These are phyloP conservation scores for Miscanthus sacchariflorus DNA, from an alignment of 202 grass and related monocot species.

Conservation along the genomic window DNA sequence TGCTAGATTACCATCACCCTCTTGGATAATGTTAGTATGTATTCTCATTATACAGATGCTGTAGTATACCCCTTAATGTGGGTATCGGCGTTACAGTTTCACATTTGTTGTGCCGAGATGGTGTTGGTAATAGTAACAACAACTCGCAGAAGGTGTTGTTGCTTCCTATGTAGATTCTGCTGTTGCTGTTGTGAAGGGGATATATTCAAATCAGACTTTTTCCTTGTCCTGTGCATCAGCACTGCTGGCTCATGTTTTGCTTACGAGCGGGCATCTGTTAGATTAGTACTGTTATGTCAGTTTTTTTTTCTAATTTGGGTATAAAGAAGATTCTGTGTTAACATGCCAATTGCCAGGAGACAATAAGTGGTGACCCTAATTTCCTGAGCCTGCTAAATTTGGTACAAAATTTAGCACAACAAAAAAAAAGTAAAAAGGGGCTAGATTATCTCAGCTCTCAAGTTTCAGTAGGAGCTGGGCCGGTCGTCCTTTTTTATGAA, in stretches of 20 bases:
- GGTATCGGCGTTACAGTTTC: not conserved
- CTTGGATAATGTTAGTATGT: constrained; percentile 20
- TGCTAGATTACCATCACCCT: not conserved
- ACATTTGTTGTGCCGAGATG: constrained; percentile 8
- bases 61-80: not conserved
- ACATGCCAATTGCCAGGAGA: not conserved
- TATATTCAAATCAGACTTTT: not conserved
- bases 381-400: too few species aligned
- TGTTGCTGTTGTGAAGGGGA: not conserved
- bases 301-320: not conserved
- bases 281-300: not conserved
- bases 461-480: too few species aligned
- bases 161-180: not conserved
- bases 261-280: not conserved
- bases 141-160: not conserved
- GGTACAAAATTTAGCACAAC: not conserved
- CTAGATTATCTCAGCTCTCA: too few species aligned
- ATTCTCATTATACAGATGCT: constrained; percentile 11
- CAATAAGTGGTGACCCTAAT: not conserved
- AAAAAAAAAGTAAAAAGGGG: too few species aligned
- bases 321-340: not conserved
- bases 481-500: too few species aligned
- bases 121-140: not conserved
- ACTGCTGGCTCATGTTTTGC: not conserved
- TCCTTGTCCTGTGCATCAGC: not conserved